Conservation (phyloP, 2,329 filamentous ascomycete species). For the Colletotrichum magnum region DNA sequence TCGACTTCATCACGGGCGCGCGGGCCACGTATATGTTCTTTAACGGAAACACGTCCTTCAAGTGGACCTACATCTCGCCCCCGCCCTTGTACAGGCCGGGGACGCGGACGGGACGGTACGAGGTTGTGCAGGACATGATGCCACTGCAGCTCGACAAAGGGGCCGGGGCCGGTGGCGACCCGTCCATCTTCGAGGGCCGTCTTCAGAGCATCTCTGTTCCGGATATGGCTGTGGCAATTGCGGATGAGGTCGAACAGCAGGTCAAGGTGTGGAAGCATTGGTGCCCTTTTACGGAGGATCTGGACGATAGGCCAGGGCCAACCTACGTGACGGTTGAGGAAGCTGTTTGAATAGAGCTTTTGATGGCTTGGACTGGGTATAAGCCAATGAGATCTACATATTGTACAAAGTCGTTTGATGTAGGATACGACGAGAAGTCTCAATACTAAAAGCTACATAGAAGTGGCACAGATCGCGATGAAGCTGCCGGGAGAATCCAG, state of each 20-base stretch:
- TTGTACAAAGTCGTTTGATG: background rate
- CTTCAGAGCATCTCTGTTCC: constrained; percentile 24
- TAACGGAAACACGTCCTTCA: constrained; percentile 16
- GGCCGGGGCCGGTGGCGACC: background rate
- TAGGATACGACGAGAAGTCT: background rate
- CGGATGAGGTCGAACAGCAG: constrained; percentile 26
- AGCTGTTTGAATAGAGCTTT: background rate
- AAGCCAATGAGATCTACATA: no score
- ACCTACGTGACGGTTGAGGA: constrained; percentile 8
- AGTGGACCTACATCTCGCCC: constrained; percentile 17
- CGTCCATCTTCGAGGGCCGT: constrained; percentile 11
- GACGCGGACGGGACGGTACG: constrained; percentile 13
- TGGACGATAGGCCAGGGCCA: constrained; percentile 10
- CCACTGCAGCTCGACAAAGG: background rate
- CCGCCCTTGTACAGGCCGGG: constrained; percentile 17
- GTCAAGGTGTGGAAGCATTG: constrained; percentile 22
- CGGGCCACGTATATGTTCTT: constrained; percentile 19
- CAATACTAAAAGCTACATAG: no score
- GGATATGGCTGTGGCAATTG: constrained; percentile 24
- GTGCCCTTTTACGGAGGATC: constrained; percentile 20
- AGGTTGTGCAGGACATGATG: constrained; percentile 14
- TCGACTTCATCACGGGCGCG: constrained; percentile 22
- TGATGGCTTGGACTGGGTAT: no score
- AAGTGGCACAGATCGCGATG: no score
- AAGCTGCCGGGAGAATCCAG: no score